Conservation (phyloP, 768 basidiomycete species). For the Crepidotus variabilis region DNA sequence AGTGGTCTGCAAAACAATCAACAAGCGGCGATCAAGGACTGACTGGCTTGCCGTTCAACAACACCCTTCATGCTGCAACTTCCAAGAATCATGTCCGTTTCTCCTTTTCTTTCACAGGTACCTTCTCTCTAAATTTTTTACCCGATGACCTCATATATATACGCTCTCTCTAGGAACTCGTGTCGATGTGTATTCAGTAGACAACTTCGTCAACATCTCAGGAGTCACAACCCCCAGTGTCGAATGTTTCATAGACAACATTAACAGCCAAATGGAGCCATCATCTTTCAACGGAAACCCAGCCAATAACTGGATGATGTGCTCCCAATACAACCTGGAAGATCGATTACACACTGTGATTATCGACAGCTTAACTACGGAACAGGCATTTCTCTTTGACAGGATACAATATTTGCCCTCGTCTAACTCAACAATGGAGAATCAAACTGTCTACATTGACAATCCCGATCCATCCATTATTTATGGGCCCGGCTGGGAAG, state of each 20-base stretch:
- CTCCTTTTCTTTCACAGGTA: background rate
- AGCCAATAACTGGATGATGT: background rate
- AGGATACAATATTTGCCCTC: background rate
- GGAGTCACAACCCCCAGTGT: too few species aligned
- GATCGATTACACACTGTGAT: background rate
- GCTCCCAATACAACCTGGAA: background rate
- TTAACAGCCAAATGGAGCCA: too few species aligned
- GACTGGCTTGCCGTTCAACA: background rate
- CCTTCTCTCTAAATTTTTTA: background rate
- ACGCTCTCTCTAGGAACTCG: background rate
- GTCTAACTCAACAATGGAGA: background rate
- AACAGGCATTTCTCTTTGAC: background rate
- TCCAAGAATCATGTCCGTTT: background rate
- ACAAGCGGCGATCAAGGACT: background rate
- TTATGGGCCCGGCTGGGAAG: background rate
- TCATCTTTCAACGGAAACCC: too few species aligned
- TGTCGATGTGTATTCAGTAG: background rate
- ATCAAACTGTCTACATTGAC: background rate
- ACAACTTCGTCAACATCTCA: too few species aligned
- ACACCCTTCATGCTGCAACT: background rate
- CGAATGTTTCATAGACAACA: too few species aligned
- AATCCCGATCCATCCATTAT: background rate
- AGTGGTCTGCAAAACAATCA: background rate
- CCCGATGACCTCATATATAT: background rate
- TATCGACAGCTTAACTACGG: background rate